phyloP scores from a whole-genome alignment of 78 protist species.

The Dictyostelium brefeldianum region DNA sequence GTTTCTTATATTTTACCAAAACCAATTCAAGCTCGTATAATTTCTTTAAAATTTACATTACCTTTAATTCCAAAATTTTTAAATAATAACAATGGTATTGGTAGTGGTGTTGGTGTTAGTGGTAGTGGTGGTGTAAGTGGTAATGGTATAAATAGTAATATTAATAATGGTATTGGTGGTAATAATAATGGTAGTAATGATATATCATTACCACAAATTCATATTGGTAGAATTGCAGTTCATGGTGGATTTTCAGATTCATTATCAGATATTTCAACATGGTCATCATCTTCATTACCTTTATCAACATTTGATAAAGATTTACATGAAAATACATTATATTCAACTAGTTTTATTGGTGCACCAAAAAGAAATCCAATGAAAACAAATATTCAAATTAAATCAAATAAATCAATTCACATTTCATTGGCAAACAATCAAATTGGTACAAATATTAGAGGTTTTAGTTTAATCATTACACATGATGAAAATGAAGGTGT shows the following conservation, averaged over 20 bases:
- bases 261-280: slow-evolving; percentile 46
- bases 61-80: slow-evolving; percentile 62
- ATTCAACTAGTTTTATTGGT: not conserved
- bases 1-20: slow-evolving; percentile 46
- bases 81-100: not conserved
- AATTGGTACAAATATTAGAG: not conserved
- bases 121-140: no score
- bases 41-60: slow-evolving; percentile 47
- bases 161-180: no score
- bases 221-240: slow-evolving; percentile 72
- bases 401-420: slow-evolving; percentile 57
- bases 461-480: slow-evolving; percentile 37
- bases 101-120: no score
- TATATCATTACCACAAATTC: slow-evolving; percentile 34
- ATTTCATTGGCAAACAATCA: not conserved
- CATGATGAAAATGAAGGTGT: slow-evolving; percentile 74
- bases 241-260: slow-evolving; percentile 57
- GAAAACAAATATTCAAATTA: slow-evolving; percentile 28
- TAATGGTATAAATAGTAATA: no score
- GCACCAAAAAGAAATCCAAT: slow-evolving; percentile 47
- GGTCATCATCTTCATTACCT: slow-evolving; percentile 17
- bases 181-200: not conserved
- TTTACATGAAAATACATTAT: slow-evolving; percentile 62
- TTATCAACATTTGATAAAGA: slow-evolving; percentile 38
- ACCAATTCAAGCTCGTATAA: slow-evolving; percentile 59